Base-by-base conservation (phyloP, 768 basidiomycete species). In the Russula foetens region DNA sequence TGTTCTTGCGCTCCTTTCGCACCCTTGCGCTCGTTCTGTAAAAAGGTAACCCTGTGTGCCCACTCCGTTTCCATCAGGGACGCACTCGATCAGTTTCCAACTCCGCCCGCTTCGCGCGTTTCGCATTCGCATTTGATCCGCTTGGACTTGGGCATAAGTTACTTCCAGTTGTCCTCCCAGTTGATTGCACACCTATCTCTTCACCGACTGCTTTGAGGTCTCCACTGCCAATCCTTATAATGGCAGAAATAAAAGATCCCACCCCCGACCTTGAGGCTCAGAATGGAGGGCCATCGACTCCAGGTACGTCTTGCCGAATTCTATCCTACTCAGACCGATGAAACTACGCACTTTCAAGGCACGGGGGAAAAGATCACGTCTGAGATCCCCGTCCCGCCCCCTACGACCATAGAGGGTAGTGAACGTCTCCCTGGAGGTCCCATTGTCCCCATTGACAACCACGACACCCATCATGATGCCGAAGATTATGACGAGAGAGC, bases 401-500 rank as follows among this genome's bases (percentile, higher is more conserved):
- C 12, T 7, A n/a, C 31, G 21, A 17, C 24, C 1, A 17, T 9
- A 9, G 46, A 28, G 26, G 9, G 24, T 28, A 24, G 14, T 49
- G 46, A 8, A 21, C 35, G 7, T 29, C 39, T 7, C 17, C n/a
- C 5, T 19, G 19, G 29, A 9, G 8, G 33, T 7, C 56, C 7
- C 35, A 49, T 19, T 31, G 46, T 28, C 23, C 24, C 14, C 5
- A 21, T 2, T n/a, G 35, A 56, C n/a, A 11, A 3, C 5, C 45
- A 6, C 11, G 24, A 56, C 8, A 2, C 23, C 31, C 31, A 33
- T 28, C 26, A 21, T 15, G 19, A 41, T 2, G n/a, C 3, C 19
- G 50, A 54, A n/a, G 62, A 63, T 33, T 72, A 73, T 57, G 72
- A 73, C 63, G 74, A 75, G 45, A 73, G 75, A 17, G 74, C 75